Evolutionary conservation across 2,329 filamentous ascomycete genomes (phyloP).

Genomic region (Seiridium unicorne): DNA sequence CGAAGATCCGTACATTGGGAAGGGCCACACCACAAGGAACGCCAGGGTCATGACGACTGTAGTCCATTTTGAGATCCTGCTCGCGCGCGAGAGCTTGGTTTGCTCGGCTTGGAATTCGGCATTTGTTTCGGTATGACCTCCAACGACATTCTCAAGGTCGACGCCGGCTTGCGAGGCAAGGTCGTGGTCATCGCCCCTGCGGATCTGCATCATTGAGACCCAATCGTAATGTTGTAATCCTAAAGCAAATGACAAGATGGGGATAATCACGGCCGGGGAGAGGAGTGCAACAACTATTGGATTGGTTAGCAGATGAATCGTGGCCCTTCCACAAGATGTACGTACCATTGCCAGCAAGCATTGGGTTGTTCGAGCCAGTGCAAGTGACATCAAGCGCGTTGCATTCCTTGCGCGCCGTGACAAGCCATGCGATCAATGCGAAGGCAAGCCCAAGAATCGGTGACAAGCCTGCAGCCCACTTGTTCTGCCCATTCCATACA

Average conservation of each 20-base stretch:
- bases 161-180: constrained; percentile 61
- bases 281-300: constrained; percentile 68
- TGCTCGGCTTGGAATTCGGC: constrained; percentile 27
- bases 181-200: constrained; percentile 75
- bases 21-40: constrained; percentile 82
- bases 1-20: constrained; percentile 81
- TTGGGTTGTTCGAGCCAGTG: constrained; percentile 82
- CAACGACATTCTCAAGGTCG: constrained; percentile 54
- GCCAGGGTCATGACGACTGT: constrained; percentile 66
- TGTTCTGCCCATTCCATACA: constrained; percentile 78
- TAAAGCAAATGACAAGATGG: constrained; percentile 70
- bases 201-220: constrained; percentile 77
- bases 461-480: constrained; percentile 67
- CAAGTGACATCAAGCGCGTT: constrained; percentile 68
- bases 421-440: constrained; percentile 74
- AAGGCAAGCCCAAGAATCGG: constrained; percentile 68
- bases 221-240: constrained; percentile 81
- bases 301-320: not conserved
- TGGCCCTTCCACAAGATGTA: not conserved
- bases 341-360: constrained; percentile 72
- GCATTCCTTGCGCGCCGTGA: constrained; percentile 69
- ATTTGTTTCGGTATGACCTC: constrained; percentile 49
- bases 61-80: constrained; percentile 43
- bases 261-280: constrained; percentile 72
- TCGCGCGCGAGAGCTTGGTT: constrained; percentile 50